These are phyloP conservation scores for Madurella mycetomatis DNA, from an alignment of 2,329 filamentous ascomycete genomes.

Conservation along the genomic window DNA sequence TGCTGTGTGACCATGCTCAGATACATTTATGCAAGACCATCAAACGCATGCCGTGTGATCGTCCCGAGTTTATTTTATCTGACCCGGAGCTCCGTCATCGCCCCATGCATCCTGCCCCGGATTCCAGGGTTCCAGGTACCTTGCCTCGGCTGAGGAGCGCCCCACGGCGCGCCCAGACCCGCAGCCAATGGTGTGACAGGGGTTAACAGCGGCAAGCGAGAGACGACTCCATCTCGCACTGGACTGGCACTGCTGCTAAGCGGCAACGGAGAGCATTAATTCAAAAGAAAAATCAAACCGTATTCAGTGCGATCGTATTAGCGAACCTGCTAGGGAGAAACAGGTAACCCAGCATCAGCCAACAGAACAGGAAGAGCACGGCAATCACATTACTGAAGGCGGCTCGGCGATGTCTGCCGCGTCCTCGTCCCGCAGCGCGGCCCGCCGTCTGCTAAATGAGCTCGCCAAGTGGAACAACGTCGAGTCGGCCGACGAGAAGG, in stretches of 20 bases:
- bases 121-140: background rate
- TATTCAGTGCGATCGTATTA: too few relatives aligned
- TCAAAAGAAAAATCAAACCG: too few relatives aligned
- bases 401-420: conserved; percentile 5
- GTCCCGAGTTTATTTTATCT: too few relatives aligned
- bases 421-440: conserved; percentile 38
- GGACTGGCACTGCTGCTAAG: too few relatives aligned
- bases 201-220: background rate
- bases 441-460: conserved; percentile 56
- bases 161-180: background rate
- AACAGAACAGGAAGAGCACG: background rate
- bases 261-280: too few relatives aligned
- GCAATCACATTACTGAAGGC: too few relatives aligned
- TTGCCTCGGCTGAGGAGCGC: conserved; percentile 1
- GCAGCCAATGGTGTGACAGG: background rate
- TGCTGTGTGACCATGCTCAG: too few relatives aligned
- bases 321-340: too few relatives aligned
- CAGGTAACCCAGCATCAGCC: background rate
- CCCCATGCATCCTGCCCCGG: too few relatives aligned
- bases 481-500: conserved; percentile 46
- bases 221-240: background rate
- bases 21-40: too few relatives aligned
- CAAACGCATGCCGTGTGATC: too few relatives aligned
- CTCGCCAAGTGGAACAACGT: conserved; percentile 48
- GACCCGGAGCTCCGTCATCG: too few relatives aligned